Evolutionary conservation across 805 yeast species (phyloP).

Genomic region (Kuraishia molischiana): DNA sequence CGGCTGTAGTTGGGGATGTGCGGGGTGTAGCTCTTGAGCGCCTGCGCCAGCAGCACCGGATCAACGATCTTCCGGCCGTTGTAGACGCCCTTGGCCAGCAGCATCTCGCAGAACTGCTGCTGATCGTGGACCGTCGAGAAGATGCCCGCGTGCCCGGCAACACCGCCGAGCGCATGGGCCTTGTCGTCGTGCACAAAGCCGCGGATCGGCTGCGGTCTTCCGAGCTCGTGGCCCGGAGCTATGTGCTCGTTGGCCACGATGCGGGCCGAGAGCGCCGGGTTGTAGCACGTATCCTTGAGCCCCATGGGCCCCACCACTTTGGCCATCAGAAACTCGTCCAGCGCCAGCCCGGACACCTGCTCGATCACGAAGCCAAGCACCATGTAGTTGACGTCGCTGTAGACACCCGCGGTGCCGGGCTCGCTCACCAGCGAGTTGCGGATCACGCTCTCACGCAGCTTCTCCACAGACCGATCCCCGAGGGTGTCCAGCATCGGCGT

Average conservation of each 20-base stretch:
- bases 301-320: neutral
- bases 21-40: neutral
- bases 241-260: conserved; percentile 1
- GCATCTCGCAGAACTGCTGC: neutral
- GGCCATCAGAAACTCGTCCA: neutral
- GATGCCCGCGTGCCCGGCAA: conserved; percentile 1
- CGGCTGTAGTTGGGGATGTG: neutral
- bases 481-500: neutral
- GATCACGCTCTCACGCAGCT: conserved; percentile 1
- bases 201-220: neutral
- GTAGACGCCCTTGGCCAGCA: neutral
- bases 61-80: neutral
- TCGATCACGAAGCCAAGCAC: neutral
- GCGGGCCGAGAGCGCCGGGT: neutral
- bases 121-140: neutral
- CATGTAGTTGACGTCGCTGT: conserved; percentile 1
- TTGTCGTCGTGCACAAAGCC: conserved; percentile 1
- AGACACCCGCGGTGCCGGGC: neutral
- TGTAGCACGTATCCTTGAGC: neutral
- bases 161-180: neutral
- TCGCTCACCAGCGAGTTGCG: neutral
- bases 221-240: neutral
- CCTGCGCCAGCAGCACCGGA: neutral
- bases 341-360: neutral
- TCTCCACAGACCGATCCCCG: neutral